Conservation (phyloP, 2,329 filamentous ascomycete genomes). For the Lizonia empirigonia region DNA sequence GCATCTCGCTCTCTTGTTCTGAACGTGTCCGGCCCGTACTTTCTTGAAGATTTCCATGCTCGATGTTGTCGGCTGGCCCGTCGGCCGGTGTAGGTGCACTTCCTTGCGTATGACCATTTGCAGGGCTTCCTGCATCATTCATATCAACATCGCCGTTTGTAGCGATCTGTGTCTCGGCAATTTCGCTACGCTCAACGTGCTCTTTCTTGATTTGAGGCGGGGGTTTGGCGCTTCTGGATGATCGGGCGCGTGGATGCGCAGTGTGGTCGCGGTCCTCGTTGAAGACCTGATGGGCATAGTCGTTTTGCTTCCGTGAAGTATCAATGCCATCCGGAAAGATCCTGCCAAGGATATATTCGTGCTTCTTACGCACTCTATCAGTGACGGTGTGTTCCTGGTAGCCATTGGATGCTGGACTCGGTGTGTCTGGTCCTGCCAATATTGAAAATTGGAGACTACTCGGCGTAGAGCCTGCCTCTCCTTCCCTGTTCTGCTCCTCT, state of each 20-base stretch:
- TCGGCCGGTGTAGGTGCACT: background rate
- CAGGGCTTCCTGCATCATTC: constrained; percentile 16
- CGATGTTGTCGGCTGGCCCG: background rate
- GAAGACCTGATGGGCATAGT: constrained; percentile 42
- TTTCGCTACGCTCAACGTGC: constrained; percentile 18
- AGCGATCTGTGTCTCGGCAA: constrained; percentile 20
- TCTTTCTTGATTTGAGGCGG: constrained; percentile 33
- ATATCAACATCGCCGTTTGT: constrained; percentile 31
- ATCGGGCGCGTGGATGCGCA: constrained; percentile 27
- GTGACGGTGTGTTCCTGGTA: constrained; percentile 19
- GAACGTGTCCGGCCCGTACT: background rate
- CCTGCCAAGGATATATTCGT: constrained; percentile 43
- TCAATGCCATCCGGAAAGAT: constrained; percentile 48
- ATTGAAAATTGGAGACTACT: constrained; percentile 23
- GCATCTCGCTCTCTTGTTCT: background rate
- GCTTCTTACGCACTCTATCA: constrained; percentile 36
- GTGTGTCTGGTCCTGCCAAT: constrained; percentile 29
- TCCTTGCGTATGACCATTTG: background rate
- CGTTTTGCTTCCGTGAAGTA: constrained; percentile 38
- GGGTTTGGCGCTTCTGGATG: constrained; percentile 8
- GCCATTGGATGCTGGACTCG: constrained; percentile 32
- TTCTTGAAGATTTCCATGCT: background rate
- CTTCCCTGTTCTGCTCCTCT: constrained; percentile 42
- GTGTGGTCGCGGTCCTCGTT: constrained; percentile 36
- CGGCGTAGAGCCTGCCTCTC: constrained; percentile 34